A percentile compares a stretch with the other conserved stretches of the same genome.
Conservation (phyloP, 2,329 filamentous ascomycete genomes). For the Emergomyces africanus region DNA sequence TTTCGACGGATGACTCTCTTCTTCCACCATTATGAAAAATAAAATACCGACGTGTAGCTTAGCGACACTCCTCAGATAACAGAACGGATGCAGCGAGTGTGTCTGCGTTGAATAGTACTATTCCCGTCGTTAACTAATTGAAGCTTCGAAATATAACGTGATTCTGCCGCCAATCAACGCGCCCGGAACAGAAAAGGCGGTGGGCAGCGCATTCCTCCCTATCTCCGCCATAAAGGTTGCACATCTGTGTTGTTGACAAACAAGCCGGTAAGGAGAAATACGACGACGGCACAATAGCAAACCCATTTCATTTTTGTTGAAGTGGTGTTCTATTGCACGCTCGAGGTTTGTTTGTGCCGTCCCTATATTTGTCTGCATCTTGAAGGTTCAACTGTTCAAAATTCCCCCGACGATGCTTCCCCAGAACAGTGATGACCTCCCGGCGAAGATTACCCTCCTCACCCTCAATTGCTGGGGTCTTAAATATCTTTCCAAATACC, state of each 20-base stretch:
- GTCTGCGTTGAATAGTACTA: background rate
- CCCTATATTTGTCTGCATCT: background rate
- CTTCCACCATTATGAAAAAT: constrained; percentile 17
- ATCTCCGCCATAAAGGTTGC: no score
- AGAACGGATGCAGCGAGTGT: background rate
- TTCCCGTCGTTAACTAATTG: background rate
- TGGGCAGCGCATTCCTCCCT: constrained; percentile 7
- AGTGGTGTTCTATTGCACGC: background rate
- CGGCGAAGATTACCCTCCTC: constrained; percentile 58
- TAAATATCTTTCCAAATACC: constrained; percentile 69
- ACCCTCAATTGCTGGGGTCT: constrained; percentile 97
- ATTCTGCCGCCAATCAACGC: constrained; percentile 8
- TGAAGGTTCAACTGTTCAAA: background rate
- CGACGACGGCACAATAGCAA: background rate
- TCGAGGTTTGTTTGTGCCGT: background rate
- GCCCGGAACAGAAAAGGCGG: constrained; percentile 13
- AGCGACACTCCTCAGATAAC: background rate
- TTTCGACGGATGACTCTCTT: constrained; percentile 15
- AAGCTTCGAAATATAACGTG: background rate
- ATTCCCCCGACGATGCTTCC: constrained; percentile 1
- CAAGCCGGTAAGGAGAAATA: background rate
- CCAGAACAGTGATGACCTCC: constrained; percentile 12
- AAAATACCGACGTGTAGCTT: background rate
- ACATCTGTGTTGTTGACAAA: no score
- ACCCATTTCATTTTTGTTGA: background rate